Conservation (phyloP, 2,329 filamentous ascomycete species). For the Epichloe brachyelytri region DNA sequence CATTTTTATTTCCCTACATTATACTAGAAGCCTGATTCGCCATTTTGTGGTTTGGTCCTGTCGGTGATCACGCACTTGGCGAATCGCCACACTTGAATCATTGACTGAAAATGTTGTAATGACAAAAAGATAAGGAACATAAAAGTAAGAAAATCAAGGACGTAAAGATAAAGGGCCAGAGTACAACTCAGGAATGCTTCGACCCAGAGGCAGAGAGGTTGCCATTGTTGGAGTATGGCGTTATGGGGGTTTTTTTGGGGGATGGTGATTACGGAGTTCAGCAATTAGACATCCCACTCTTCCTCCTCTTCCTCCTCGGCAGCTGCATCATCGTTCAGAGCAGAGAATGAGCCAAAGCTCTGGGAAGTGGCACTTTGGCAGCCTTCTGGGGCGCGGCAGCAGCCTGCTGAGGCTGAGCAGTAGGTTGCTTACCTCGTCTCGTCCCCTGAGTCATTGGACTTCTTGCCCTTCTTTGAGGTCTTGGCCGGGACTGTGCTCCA, state of each 20-base stretch:
- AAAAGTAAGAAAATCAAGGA: neutral
- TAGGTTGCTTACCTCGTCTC: conserved; percentile 18
- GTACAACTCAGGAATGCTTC: neutral
- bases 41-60: neutral
- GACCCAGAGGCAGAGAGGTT: neutral
- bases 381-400: conserved; percentile 14
- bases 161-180: neutral
- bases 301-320: conserved; percentile 32
- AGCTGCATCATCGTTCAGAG: conserved; percentile 28
- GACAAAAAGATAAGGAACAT: neutral
- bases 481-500: conserved; percentile 48
- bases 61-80: neutral
- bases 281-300: conserved; percentile 38
- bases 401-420: conserved; percentile 20
- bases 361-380: conserved; percentile 20
- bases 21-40: neutral
- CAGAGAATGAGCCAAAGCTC: conserved; percentile 35
- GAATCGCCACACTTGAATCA: neutral
- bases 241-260: neutral
- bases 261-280: neutral
- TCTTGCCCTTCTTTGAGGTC: conserved; percentile 31
- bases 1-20: neutral
- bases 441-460: conserved; percentile 22
- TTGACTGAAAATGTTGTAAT: neutral
- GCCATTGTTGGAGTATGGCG: neutral